Conservation (phyloP, 129 eudicot species). For the Artemisia argyi region DNA sequence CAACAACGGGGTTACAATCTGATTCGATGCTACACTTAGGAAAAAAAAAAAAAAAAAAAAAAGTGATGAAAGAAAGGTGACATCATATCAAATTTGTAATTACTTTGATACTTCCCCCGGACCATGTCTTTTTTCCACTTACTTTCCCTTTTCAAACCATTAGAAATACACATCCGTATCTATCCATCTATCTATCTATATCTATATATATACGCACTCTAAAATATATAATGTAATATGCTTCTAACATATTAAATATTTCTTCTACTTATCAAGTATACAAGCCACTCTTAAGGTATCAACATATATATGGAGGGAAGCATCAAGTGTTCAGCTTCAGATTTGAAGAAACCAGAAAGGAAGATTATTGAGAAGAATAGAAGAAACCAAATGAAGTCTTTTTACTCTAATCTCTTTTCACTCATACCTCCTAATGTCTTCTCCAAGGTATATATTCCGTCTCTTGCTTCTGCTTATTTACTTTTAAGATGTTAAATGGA, state of each 20-base stretch:
- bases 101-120: not conserved
- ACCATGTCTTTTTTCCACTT: constrained; percentile 3
- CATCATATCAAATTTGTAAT: not conserved
- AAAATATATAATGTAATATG: not conserved
- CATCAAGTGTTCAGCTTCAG: constrained; percentile 5
- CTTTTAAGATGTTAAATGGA: not conserved
- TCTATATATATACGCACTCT: no score
- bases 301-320: constrained; percentile 22
- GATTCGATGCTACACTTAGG: constrained; percentile 7
- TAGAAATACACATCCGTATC: not conserved
- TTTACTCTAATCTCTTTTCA: constrained; percentile 48
- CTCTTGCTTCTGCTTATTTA: not conserved
- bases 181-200: not conserved
- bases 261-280: not conserved
- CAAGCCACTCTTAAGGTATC: not conserved
- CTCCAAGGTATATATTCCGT: constrained; percentile 44
- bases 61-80: constrained; percentile 16
- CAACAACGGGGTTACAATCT: not conserved
- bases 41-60: no score
- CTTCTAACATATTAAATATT: not conserved
- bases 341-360: constrained; percentile 40
- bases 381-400: constrained; percentile 65
- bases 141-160: constrained; percentile 26
- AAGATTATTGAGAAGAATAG: constrained; percentile 59
- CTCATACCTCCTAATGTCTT: constrained; percentile 45